Evolutionary conservation across 805 yeast species (phyloP), one percentile per base, ranked within the genome.

Genomic region (Saccharomycodes ludwigii): DNA sequence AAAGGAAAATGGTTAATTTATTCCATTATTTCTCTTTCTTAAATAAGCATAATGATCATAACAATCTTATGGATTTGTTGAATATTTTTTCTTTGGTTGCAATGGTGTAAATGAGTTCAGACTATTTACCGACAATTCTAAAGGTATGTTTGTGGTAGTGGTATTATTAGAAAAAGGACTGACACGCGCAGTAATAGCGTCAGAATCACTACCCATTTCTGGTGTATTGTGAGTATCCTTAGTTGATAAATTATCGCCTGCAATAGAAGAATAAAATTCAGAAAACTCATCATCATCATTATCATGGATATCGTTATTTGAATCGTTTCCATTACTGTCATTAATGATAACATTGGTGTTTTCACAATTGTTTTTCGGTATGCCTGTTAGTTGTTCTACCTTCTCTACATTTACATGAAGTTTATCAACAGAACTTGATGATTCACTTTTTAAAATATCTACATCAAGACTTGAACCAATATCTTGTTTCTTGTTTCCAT

Each of bases 61-160:
- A 8, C n/a, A 5, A 18, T 13, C 15, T 6, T 5, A n/a, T 5
- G 12, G 16, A n/a, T 18, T 21, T 22, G 18, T 4, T 19, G 20
- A 24, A 3, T 12, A 25, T 23, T 40, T 48, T 34, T 42, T 51
- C 14, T 40, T 42, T 5, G 56, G 56, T 28, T 46, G 42, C 24
- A 51, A 37, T 22, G 56, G 56, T 5, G 43, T 31, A 29, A 51
- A 49, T 16, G 52, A 38, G 21, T 36, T 42, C 40, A n/a, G n/a
- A n/a, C n/a, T 30, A 36, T 18, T 24, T 27, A n/a, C 25, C 38
- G 4, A 24, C 23, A 29, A 21, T n/a, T 10, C 28, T 16, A 9
- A 4, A 13, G 11, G 15, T 22, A 16, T 7, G 12, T 22, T n/a
- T 5, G 21, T 16, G 11, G 12, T n/a, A 22, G 11, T 30, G 28